phyloP scores from a whole-genome alignment of 2,329 filamentous ascomycete genomes.

The Penicillium corylophilum region DNA sequence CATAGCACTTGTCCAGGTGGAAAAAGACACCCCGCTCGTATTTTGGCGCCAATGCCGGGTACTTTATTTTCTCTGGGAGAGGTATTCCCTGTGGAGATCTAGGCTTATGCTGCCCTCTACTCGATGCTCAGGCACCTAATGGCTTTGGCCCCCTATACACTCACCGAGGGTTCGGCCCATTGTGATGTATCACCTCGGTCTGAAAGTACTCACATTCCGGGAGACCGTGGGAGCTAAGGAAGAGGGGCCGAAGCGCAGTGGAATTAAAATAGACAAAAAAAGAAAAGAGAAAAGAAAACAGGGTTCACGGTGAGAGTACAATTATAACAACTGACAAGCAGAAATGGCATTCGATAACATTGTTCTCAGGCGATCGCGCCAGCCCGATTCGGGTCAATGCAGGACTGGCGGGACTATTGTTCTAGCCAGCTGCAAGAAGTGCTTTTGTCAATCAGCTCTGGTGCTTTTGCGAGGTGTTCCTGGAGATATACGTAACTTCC shows the following conservation, averaged over 20 bases:
- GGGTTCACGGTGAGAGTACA: background rate
- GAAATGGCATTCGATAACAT: slow-evolving; percentile 2
- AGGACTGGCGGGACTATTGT: background rate
- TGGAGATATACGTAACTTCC: slow-evolving; percentile 15
- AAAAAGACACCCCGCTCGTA: slow-evolving; percentile 7
- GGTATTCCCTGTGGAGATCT: background rate
- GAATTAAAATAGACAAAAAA: background rate
- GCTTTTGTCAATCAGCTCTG: background rate
- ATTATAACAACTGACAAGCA: background rate
- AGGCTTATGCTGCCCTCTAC: background rate
- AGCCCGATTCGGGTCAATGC: slow-evolving; percentile 2
- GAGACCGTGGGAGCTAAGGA: background rate
- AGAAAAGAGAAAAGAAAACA: no score
- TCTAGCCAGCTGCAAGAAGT: background rate
- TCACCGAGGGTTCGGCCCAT: background rate
- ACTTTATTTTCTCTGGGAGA: background rate
- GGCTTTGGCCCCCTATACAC: background rate
- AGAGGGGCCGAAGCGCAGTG: background rate
- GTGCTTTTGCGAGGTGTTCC: slow-evolving; percentile 12
- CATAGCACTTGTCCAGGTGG: background rate
- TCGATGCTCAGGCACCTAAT: background rate
- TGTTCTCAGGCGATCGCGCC: slow-evolving; percentile 10
- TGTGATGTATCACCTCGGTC: background rate
- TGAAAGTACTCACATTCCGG: background rate
- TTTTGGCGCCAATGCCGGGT: background rate